phyloP scores from a whole-genome alignment of 495 filamentous ascomycete species.

The Hypoxylon subgilvum region DNA sequence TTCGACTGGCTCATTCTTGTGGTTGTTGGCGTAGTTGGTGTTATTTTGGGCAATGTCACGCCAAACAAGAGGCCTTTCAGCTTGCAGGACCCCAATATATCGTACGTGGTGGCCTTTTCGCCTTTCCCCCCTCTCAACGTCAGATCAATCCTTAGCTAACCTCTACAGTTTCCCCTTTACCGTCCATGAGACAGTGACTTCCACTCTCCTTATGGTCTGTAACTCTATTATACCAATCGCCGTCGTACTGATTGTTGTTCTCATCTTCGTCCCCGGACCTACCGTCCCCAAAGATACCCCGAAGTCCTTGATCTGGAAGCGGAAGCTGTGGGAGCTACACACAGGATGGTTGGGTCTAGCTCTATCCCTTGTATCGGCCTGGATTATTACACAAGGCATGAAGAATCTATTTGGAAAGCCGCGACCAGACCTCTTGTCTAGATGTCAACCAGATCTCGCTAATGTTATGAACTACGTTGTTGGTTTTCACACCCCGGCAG shows the following conservation, averaged over 20 bases:
- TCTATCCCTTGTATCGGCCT: slow-evolving; percentile 69
- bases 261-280: slow-evolving; percentile 67
- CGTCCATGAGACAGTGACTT: slow-evolving; percentile 72
- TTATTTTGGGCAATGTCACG: slow-evolving; percentile 56
- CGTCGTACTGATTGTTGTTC: slow-evolving; percentile 72
- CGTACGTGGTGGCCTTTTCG: no score
- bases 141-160: slow-evolving; percentile 48
- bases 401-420: slow-evolving; percentile 90
- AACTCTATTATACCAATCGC: slow-evolving; percentile 63
- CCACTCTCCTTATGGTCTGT: slow-evolving; percentile 61
- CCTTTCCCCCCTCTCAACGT: neutral
- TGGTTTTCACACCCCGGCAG: slow-evolving; percentile 46
- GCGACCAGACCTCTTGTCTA: slow-evolving; percentile 76
- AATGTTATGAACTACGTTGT: slow-evolving; percentile 52
- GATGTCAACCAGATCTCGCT: slow-evolving; percentile 66
- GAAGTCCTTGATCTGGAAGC: slow-evolving; percentile 68
- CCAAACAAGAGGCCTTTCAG: slow-evolving; percentile 64
- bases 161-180: slow-evolving; percentile 73
- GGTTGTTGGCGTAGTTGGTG: slow-evolving; percentile 47
- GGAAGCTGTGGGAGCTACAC: slow-evolving; percentile 85
- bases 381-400: slow-evolving; percentile 79
- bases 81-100: slow-evolving; percentile 52
- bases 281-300: slow-evolving; percentile 71
- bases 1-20: slow-evolving; percentile 56
- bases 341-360: slow-evolving; percentile 76